These are phyloP conservation scores for Theileria parva DNA, from an alignment of 169 alveolate genomes.

Conservation along the genomic window DNA sequence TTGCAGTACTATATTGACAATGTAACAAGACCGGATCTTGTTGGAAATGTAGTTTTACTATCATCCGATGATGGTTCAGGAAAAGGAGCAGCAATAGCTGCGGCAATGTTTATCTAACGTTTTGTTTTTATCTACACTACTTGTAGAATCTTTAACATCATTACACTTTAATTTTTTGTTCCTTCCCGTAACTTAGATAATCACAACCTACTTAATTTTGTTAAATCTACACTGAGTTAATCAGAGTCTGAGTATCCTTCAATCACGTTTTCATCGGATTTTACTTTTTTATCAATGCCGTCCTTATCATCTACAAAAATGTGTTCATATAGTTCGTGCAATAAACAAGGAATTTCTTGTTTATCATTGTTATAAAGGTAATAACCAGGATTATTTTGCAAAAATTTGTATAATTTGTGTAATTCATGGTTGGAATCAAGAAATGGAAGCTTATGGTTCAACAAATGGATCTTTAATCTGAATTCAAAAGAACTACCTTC, in stretches of 20 bases:
- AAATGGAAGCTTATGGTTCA: slow-evolving; percentile 29
- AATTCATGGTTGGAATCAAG: slow-evolving; percentile 39
- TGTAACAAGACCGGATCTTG: slow-evolving; percentile 70
- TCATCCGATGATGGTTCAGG: slow-evolving; percentile 88
- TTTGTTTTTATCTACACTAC: not conserved
- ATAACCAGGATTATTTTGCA: slow-evolving; percentile 15
- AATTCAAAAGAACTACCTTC: slow-evolving; percentile 56
- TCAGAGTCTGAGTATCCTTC: slow-evolving; percentile 61
- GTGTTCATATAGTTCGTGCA: slow-evolving; percentile 5
- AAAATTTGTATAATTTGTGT: slow-evolving; percentile 24
- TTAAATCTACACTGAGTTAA: not conserved
- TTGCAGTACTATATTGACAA: slow-evolving; percentile 65
- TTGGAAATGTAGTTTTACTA: slow-evolving; percentile 65
- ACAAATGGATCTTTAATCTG: slow-evolving; percentile 46
- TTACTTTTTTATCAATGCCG: not conserved
- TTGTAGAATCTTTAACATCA: too few species aligned
- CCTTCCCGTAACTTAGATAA: too few species aligned
- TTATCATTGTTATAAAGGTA: not conserved
- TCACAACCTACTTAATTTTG: not conserved
- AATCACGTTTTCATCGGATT: not conserved
- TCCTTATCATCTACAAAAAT: not conserved
- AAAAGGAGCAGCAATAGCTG: slow-evolving; percentile 87
- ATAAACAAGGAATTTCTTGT: not conserved
- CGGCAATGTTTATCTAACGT: slow-evolving; percentile 70
- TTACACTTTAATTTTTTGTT: too few species aligned